Evolutionary conservation across 805 yeast genomes (phyloP).

Genomic region (Candida incommunis): DNA sequence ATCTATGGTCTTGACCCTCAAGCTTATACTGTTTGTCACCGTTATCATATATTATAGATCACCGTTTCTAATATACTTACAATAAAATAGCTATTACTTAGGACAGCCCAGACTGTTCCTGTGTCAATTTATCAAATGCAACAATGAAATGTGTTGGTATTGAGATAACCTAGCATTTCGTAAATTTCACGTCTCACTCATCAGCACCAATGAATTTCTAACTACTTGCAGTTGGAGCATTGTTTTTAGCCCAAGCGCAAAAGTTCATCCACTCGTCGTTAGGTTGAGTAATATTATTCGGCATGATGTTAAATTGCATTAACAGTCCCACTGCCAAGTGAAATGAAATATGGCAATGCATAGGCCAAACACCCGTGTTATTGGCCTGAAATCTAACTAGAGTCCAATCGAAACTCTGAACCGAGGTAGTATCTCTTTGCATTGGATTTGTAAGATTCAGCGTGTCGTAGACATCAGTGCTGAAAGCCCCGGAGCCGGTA

Average conservation of each 20-base stretch:
- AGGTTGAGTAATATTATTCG: not conserved
- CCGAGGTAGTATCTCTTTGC: conserved; percentile 56
- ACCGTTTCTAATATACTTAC: no score
- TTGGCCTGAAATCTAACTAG: conserved; percentile 62
- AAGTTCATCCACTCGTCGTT: not conserved
- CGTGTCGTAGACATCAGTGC: conserved; percentile 33
- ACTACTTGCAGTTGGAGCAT: no score
- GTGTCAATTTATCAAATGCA: no score
- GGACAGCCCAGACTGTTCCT: no score
- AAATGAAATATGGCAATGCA: conserved; percentile 88
- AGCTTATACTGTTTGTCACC: no score
- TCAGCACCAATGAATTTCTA: no score
- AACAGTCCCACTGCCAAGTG: conserved; percentile 73
- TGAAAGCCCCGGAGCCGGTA: conserved; percentile 36
- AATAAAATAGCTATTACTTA: no score
- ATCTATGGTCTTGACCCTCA: no score
- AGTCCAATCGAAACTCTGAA: conserved; percentile 53
- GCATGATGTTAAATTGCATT: conserved; percentile 28
- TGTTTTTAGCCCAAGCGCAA: not conserved
- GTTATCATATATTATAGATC: no score
- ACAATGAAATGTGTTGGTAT: no score
- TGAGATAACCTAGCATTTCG: no score
- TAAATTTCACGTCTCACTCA: no score
- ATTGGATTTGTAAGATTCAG: conserved; percentile 27
- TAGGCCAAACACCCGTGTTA: conserved; percentile 89